Base-by-base conservation (phyloP, 768 basidiomycete genomes). In the Amanita brunnescens region DNA sequence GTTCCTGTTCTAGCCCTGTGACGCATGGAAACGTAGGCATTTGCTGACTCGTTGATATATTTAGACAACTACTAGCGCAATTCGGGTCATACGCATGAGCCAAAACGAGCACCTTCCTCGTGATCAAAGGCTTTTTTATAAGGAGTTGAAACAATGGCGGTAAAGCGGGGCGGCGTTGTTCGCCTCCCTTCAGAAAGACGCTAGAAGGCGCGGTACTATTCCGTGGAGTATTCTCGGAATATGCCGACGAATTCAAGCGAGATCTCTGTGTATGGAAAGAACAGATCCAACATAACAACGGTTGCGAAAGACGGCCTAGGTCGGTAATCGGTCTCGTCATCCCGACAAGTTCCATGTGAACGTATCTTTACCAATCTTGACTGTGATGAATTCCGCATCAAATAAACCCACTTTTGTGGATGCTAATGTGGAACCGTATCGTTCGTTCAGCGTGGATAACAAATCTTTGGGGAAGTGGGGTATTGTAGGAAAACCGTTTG, bases 361-460 rank as follows among this genome's bases (percentile, higher is more conserved):
- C 5, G 78, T 65, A 6, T 87, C 80, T 62, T 83, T 86, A 9
- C 87, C 89, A 34, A 91, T 87, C 62, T 77, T 85, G 40, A 83
- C 69, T 35, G 71, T 69, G n/a, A 91, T 61, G 44, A 71, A 68
- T 39, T 73, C 73, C 1, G 75, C 78, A 39, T 76, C 69, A 57
- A 85, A 80, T 1, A 66, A 62, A 1, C 78, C 79, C 2, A 74
- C 71, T 47, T 62, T 66, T 2, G 67, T 62, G 12, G 72, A 69
- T 26, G 70, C 70, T 38, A 83, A 67, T 49, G 56, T 58, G 32
- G 60, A 45, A n/a, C 70, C 69, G 53, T 77, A 78, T 42, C 68
- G 64, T 42, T 62, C 58, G 51, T 85, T 82, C 41, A 92, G 69
- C 2, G 58, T 57, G 9, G 69, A 56, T 18, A 88, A 62, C 35